Base-by-base conservation (phyloP, 192 early-diverging fungal species). In the Mortierella hygrophila region DNA sequence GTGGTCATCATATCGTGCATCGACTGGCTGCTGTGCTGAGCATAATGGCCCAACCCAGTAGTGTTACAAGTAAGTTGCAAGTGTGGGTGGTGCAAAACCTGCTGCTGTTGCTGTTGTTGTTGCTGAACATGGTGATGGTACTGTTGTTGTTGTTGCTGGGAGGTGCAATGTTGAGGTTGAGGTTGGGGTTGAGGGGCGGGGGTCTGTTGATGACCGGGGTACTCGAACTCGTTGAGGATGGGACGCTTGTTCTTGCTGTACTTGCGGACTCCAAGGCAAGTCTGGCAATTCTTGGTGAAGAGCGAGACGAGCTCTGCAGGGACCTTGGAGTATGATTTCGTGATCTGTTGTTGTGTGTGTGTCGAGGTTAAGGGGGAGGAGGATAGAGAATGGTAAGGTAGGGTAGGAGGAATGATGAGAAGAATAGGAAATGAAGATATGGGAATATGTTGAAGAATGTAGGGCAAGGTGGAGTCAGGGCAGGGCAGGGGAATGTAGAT, bases 201-300 rank as follows among this genome's bases (percentile, higher is more conserved):
- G 46, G 29, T 29, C 11, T 75, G 74, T 38, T 74, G 75, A 29
- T 75, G 77, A 38, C 60, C 38, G 2, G 84, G 71, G 74, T 86
- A 86, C 72, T 86, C 84, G 47, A 81, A 77, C 49, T 86, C 84
- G 41, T 80, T 86, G 0, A 86, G 68, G 76, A 86, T 81, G 1
- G 84, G 84, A 10, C 84, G 78, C 71, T 86, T 86, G 79, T 86
- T 86, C 68, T 86, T 86, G 71, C 84, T 86, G 75, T 81, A 86
- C 60, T 81, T 86, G 49, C 84, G 84, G 10, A 86, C 84, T 65
- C 84, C 84, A 15, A 86, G 79, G 29, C 84, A 86, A 2, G 84
- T 86, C 71, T 86, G 84, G 35, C 84, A 86, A 60, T 86, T 86
- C 79, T 86, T 86, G 42, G 84, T 86, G 77, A 86, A 86, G 69